Base-by-base conservation (phyloP, 1,284 basidiomycete genomes). In the Pyrrhoderma lamaoense region DNA sequence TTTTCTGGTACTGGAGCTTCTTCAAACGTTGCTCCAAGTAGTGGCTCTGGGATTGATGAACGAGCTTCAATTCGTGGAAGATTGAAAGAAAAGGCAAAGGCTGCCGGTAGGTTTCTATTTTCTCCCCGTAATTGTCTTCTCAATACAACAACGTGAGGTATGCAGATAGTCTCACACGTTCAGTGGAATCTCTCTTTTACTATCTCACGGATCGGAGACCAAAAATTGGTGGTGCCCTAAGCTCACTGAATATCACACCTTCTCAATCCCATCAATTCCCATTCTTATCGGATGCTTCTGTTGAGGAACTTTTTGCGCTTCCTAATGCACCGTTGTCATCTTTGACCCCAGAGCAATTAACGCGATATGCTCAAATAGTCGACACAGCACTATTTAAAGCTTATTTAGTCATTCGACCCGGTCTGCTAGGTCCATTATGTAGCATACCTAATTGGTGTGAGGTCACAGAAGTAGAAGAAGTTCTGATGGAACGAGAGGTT, bases 361-460 rank as follows among this genome's bases (percentile, higher is more conserved):
- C 93, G 27, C 77, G 89, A 21, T 88, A 88, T 47, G 94, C 93
- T 0, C 93, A 96, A 67, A 82, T 97, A 18, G 89, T 98, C 18
- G 93, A 99, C 64, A 99, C 96, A 0, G 93, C 90, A 7, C 69
- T 99, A 57, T 94, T 99, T 71, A 96, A 96, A 68, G 86, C 87
- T 8, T 98, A 96, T 65, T 70, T 99, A 18, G 74, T 89, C 35
- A 86, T 87, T 25, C 76, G 89, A 51, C 93, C 95, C 0, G 81
- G 78, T 8, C 70, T 99, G 53, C 72, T 99, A 3, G 93, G 91
- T 0, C 82, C 91, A 21, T 67, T 99, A 40, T 98, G 95, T 67
- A 78, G 96, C 36, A 74, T 95, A 37, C 82, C 90, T 18, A 98
- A 98, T 66, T 99, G 93, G 92, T 98, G 94, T 67, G 93, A 98